These are phyloP conservation scores for Aschersonia sp. DNA, from an alignment of 2,329 filamentous ascomycete species.

Conservation along the genomic window DNA sequence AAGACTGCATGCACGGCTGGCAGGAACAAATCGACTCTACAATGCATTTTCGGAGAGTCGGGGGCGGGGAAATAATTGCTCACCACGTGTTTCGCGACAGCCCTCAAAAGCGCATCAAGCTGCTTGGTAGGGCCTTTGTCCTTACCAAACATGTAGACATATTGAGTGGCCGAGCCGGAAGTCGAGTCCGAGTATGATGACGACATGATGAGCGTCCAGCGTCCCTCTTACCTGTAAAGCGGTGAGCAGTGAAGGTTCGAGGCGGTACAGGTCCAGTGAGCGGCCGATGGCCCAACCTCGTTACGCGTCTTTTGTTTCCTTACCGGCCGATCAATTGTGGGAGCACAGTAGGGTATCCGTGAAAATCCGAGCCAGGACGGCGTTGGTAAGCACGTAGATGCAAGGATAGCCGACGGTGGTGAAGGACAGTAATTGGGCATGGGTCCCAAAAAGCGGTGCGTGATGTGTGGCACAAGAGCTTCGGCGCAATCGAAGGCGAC, in stretches of 20 bases:
- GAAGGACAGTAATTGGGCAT: background rate
- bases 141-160: slow-evolving; percentile 53
- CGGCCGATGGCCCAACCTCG: background rate
- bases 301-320: background rate
- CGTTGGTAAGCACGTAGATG: background rate
- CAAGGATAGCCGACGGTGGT: background rate
- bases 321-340: background rate
- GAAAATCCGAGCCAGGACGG: background rate
- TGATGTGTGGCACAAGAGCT: background rate
- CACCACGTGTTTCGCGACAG: slow-evolving; percentile 59
- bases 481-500: background rate
- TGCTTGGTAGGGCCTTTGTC: slow-evolving; percentile 54
- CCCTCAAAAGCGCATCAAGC: slow-evolving; percentile 52
- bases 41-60: too few relatives aligned
- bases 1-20: too few relatives aligned
- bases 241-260: background rate
- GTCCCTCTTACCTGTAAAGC: slow-evolving; percentile 3
- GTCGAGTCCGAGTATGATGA: slow-evolving; percentile 10
- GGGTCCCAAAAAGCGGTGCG: background rate
- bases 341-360: slow-evolving; percentile 1
- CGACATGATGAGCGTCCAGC: slow-evolving; percentile 7
- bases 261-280: background rate
- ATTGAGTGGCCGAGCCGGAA: slow-evolving; percentile 21
- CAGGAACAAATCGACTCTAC: too few relatives aligned
- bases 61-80: slow-evolving; percentile 12